Evolutionary conservation across 2,329 filamentous ascomycete genomes (phyloP).

Genomic region (Arthroderma sp.): DNA sequence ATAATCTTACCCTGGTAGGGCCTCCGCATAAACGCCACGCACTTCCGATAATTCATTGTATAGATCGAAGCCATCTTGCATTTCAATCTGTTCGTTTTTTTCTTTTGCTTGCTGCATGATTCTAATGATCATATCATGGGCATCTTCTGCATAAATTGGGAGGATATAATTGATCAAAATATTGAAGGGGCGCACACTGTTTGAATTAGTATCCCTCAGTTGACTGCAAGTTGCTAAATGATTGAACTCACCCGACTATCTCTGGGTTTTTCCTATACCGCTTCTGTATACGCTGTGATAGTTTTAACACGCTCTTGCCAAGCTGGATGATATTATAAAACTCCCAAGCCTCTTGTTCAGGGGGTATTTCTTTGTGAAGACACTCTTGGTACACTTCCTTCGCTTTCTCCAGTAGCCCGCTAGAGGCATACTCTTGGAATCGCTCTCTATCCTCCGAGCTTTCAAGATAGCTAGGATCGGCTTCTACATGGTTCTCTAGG

Average conservation of each 20-base stretch:
- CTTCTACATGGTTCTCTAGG: constrained; percentile 67
- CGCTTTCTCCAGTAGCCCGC: constrained; percentile 61
- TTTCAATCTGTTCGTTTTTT: constrained; percentile 60
- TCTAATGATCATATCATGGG: constrained; percentile 66
- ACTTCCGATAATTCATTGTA: constrained; percentile 83
- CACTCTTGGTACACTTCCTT: constrained; percentile 66
- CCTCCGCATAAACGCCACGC: constrained; percentile 63
- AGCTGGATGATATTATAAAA: constrained; percentile 83
- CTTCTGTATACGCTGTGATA: constrained; percentile 83
- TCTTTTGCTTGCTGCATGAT: constrained; percentile 63
- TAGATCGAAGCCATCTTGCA: constrained; percentile 87
- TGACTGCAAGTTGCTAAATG: constrained; percentile 7
- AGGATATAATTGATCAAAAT: constrained; percentile 74
- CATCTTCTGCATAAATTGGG: constrained; percentile 81
- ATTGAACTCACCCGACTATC: constrained; percentile 54
- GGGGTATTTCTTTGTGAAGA: constrained; percentile 66
- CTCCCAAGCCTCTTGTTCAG: constrained; percentile 72
- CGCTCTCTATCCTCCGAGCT: constrained; percentile 56
- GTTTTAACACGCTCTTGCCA: constrained; percentile 69
- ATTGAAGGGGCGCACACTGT: constrained; percentile 45
- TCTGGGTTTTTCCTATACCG: constrained; percentile 77
- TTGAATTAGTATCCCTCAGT: constrained; percentile 6
- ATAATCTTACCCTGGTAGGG: constrained; percentile 46
- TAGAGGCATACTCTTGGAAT: constrained; percentile 59
- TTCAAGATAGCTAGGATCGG: constrained; percentile 61